phyloP scores from a whole-genome alignment of 2,329 filamentous ascomycete genomes.

The Coniochaeta prunicola region DNA sequence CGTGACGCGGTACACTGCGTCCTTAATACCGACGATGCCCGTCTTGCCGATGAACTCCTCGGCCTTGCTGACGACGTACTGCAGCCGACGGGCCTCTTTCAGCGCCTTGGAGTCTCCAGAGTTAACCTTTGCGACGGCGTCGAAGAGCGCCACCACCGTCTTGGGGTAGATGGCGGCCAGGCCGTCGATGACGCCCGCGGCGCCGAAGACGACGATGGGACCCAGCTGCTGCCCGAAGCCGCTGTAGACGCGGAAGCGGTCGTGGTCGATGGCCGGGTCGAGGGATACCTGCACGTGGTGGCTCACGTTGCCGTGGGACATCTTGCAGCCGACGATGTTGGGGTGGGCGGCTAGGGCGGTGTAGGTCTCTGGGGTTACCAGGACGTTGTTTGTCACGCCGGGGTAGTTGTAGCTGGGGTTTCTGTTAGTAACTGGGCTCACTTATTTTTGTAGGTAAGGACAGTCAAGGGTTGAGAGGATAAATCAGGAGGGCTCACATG shows the following conservation, averaged over 20 bases:
- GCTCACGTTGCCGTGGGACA: constrained; percentile 60
- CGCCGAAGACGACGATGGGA: constrained; percentile 55
- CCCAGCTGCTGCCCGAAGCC: constrained; percentile 61
- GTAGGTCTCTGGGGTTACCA: constrained; percentile 52
- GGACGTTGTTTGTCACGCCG: constrained; percentile 57
- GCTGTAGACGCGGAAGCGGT: constrained; percentile 55
- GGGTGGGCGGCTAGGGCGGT: constrained; percentile 48
- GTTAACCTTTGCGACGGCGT: constrained; percentile 29
- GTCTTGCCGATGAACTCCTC: constrained; percentile 56
- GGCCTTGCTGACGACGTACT: constrained; percentile 52
- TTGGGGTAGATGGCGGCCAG: constrained; percentile 59
- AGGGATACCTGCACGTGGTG: constrained; percentile 56
- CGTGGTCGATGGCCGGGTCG: constrained; percentile 52
- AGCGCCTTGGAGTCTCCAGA: constrained; percentile 13
- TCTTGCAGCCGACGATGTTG: constrained; percentile 63
- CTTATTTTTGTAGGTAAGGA: not conserved
- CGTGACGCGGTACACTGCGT: constrained; percentile 48
- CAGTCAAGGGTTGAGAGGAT: not conserved
- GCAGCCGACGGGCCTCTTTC: constrained; percentile 47
- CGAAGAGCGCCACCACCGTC: constrained; percentile 50
- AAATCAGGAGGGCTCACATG: constrained; percentile 34
- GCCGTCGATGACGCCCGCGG: constrained; percentile 60
- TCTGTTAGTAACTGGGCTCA: constrained; percentile 1
- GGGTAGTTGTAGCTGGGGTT: constrained; percentile 45
- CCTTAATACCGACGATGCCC: constrained; percentile 58